Conservation (phyloP, 352 stramenopile genomes). For the Thalassiosira allenii region DNA sequence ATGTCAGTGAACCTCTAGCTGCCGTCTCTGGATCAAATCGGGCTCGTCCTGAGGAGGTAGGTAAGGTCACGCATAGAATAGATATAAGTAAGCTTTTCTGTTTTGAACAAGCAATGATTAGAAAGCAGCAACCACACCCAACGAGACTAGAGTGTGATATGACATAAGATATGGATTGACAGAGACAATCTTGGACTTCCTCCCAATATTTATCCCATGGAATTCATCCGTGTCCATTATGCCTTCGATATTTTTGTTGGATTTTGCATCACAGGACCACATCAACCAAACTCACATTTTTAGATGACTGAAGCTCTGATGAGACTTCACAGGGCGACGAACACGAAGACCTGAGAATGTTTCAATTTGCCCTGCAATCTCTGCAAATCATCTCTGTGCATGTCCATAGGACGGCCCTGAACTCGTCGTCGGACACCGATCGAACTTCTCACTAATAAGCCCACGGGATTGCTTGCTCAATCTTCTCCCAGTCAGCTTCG, state of each 20-base stretch:
- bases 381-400: conserved; percentile 53
- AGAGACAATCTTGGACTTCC: too few species aligned
- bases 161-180: too few species aligned
- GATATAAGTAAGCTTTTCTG: too few species aligned
- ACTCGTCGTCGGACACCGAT: conserved; percentile 54
- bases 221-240: conserved; percentile 24
- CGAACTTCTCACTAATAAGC: conserved; percentile 66
- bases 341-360: conserved; percentile 56
- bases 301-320: not conserved
- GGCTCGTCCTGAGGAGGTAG: too few species aligned
- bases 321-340: conserved; percentile 38
- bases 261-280: conserved; percentile 12
- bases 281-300: conserved; percentile 32
- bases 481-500: conserved; percentile 33
- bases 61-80: too few species aligned
- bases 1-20: too few species aligned
- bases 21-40: too few species aligned
- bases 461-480: conserved; percentile 55
- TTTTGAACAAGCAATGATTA: too few species aligned
- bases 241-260: conserved; percentile 6
- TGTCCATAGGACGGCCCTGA: conserved; percentile 26
- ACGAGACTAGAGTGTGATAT: too few species aligned
- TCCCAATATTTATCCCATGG: too few species aligned
- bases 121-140: too few species aligned
- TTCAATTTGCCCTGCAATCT: conserved; percentile 48